Conservation (phyloP, 139 green algal species). For the Chlamydomonas sp. region DNA sequence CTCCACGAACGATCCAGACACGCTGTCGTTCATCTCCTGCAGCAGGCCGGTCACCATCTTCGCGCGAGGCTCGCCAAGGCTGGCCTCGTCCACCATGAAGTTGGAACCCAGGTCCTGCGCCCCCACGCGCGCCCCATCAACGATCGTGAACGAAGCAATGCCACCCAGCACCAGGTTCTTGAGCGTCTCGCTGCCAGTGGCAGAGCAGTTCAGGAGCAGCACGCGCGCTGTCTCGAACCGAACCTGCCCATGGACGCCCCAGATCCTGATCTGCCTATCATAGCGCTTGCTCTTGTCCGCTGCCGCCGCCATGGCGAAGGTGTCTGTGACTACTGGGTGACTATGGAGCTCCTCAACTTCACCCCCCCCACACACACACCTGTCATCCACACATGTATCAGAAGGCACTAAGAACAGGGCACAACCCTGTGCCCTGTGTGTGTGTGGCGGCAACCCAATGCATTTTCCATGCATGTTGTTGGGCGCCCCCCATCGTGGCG, state of each 20-base stretch:
- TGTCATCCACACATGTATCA: no score
- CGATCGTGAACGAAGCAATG: conserved; percentile 88
- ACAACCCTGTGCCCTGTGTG: no score
- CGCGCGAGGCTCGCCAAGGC: conserved; percentile 60
- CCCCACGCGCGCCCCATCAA: conserved; percentile 71
- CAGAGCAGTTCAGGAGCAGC: conserved; percentile 54
- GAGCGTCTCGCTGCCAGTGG: conserved; percentile 80
- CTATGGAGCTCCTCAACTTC: no score
- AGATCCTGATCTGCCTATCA: conserved; percentile 82
- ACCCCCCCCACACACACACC: no score
- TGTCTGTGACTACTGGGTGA: no score
- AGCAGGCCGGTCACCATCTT: conserved; percentile 67
- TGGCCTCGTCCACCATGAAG: conserved; percentile 65
- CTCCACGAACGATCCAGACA: conserved; percentile 19
- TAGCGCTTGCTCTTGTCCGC: conserved; percentile 40
- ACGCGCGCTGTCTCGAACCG: conserved; percentile 49
- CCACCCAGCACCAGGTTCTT: conserved; percentile 97
- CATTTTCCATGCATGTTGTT: no score
- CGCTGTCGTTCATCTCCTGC: conserved; percentile 24
- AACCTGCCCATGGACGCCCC: conserved; percentile 76
- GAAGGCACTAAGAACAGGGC: no score
- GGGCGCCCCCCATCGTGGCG: no score
- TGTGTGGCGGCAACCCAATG: no score
- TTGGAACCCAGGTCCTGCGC: conserved; percentile 89
- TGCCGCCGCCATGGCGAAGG: no score